Conservation (phyloP, 345 rosid genomes). For the Camelina hispida region DNA sequence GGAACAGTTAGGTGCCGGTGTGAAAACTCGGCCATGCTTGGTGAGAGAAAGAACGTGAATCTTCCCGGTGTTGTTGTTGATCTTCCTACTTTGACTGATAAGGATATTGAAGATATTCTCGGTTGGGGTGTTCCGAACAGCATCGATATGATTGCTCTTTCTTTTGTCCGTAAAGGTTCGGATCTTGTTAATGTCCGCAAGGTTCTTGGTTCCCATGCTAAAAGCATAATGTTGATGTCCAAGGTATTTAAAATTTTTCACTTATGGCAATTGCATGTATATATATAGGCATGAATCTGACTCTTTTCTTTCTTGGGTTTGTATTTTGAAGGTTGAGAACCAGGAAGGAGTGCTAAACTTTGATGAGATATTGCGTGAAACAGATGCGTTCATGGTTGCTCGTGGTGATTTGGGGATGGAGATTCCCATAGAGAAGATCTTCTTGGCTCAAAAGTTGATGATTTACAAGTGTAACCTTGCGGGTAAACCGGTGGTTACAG, state of each 20-base stretch:
- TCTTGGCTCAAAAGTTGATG: conserved; percentile 95
- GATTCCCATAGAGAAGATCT: conserved; percentile 93
- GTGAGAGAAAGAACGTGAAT: conserved; percentile 92
- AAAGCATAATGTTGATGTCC: conserved; percentile 76
- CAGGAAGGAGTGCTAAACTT: conserved; percentile 96
- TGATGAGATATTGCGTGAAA: conserved; percentile 89
- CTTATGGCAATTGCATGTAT: background rate
- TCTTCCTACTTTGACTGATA: conserved; percentile 86
- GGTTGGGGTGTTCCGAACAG: conserved; percentile 85
- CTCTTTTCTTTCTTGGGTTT: background rate
- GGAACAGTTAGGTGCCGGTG: conserved; percentile 91
- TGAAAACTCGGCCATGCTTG: conserved; percentile 82
- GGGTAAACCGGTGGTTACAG: conserved; percentile 91
- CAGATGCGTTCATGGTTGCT: conserved; percentile 95
- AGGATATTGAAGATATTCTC: conserved; percentile 86
- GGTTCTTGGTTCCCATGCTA: conserved; percentile 70
- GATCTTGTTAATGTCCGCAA: conserved; percentile 87
- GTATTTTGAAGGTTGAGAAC: conserved; percentile 66
- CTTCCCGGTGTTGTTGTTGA: conserved; percentile 94
- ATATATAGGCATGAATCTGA: conserved; percentile 11
- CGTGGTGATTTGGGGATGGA: conserved; percentile 98
- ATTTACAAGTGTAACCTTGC: conserved; percentile 91
- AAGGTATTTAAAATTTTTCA: conserved; percentile 54
- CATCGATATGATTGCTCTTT: conserved; percentile 90
- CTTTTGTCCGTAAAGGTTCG: conserved; percentile 91